phyloP scores from a whole-genome alignment of 75 land plant species.

The Picea glauca region DNA sequence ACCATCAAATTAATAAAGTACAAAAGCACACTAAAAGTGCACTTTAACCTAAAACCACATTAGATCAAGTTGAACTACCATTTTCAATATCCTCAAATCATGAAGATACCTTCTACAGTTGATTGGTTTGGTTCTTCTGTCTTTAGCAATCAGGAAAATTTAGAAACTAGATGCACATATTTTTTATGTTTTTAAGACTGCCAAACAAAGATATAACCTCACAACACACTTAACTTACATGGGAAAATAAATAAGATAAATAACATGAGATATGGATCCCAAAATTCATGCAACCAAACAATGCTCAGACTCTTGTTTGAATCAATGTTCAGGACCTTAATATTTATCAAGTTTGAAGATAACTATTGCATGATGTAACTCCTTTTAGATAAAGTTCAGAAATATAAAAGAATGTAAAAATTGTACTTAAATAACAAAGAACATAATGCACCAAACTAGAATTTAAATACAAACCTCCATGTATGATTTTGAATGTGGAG shows the following conservation, averaged over 20 bases:
- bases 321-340: not conserved
- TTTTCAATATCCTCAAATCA: no score
- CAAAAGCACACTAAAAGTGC: no score
- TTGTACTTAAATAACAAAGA: not conserved
- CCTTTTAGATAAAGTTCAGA: not conserved
- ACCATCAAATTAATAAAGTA: no score
- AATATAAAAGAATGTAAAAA: not conserved
- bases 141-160: no score
- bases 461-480: not conserved
- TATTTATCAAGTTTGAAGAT: not conserved
- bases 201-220: no score
- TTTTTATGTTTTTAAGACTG: no score
- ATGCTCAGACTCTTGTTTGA: not conserved
- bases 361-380: not conserved
- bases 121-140: no score
- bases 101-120: no score
- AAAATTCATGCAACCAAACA: not conserved
- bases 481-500: conserved; percentile 7
- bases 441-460: not conserved
- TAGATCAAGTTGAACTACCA: no score
- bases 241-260: not conserved
- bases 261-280: not conserved
- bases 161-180: no score
- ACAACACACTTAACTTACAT: no score
- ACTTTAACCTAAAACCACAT: no score